Percentiles rank a stretch among this genome's conserved stretches.
These are phyloP conservation scores for Saturnispora hagleri DNA, from an alignment of 805 yeast genomes.

Conservation along the genomic window DNA sequence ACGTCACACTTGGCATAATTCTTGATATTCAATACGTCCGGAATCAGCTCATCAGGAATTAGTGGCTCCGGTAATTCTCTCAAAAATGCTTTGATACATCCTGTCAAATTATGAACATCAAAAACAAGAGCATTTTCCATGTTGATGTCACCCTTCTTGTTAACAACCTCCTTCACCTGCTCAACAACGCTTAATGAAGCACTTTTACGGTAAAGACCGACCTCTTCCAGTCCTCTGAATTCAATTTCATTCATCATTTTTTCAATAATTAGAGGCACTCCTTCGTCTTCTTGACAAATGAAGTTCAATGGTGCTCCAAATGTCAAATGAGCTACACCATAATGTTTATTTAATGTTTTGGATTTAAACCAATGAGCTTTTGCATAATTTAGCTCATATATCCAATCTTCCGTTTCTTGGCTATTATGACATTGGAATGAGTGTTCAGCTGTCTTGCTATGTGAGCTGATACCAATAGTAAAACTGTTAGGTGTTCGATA, in stretches of 20 bases:
- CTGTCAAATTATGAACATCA: slow-evolving; percentile 81
- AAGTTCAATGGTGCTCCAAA: slow-evolving; percentile 82
- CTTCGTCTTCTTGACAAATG: slow-evolving; percentile 63
- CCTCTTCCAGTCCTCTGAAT: slow-evolving; percentile 78
- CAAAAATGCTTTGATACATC: slow-evolving; percentile 73
- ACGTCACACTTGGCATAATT: slow-evolving; percentile 17
- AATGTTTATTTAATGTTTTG: slow-evolving; percentile 22
- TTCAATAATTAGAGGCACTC: slow-evolving; percentile 58
- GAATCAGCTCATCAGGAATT: slow-evolving; percentile 58
- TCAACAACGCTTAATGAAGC: slow-evolving; percentile 41
- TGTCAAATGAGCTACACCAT: slow-evolving; percentile 28
- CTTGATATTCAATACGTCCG: slow-evolving; percentile 38
- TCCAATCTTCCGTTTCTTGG: slow-evolving; percentile 67
- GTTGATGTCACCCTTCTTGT: slow-evolving; percentile 37
- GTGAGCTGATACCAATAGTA: slow-evolving; percentile 31
- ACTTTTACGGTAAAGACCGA: slow-evolving; percentile 76
- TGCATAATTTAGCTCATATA: slow-evolving; percentile 38
- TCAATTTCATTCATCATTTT: slow-evolving; percentile 69
- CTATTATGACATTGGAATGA: slow-evolving; percentile 60
- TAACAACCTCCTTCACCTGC: slow-evolving; percentile 36
- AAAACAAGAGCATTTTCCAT: slow-evolving; percentile 36
- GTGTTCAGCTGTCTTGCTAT: slow-evolving; percentile 30
- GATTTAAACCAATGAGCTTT: slow-evolving; percentile 50
- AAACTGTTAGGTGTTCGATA: slow-evolving; percentile 41
- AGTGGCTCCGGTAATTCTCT: slow-evolving; percentile 84